phyloP scores from a whole-genome alignment of 2,329 filamentous ascomycete species.

The Trichoderma sp. region DNA sequence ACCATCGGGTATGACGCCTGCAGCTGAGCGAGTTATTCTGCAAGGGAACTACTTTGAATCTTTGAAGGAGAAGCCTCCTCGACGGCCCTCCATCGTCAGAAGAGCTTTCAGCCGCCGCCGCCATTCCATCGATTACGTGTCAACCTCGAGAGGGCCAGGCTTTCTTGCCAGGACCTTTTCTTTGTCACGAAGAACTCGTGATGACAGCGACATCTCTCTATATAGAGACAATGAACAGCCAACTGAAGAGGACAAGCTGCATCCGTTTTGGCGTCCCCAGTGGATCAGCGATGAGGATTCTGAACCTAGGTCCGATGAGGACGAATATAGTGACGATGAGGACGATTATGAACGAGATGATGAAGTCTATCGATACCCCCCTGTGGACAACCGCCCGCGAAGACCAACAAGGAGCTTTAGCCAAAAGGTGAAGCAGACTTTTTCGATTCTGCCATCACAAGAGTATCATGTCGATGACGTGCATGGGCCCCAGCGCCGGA shows the following conservation, averaged over 20 bases:
- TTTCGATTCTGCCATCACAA: slow-evolving; percentile 56
- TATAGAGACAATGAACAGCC: slow-evolving; percentile 46
- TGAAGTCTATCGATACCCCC: slow-evolving; percentile 45
- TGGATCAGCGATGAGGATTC: slow-evolving; percentile 37
- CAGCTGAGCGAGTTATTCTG: slow-evolving; percentile 49
- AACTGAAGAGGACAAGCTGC: slow-evolving; percentile 52
- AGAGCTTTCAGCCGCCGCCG: slow-evolving; percentile 52
- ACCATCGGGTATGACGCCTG: slow-evolving; percentile 57
- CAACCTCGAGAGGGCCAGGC: slow-evolving; percentile 40
- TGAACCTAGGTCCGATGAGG: slow-evolving; percentile 34
- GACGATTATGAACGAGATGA: slow-evolving; percentile 31
- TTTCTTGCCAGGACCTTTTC: slow-evolving; percentile 54
- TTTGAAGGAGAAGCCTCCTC: slow-evolving; percentile 43
- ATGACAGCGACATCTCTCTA: slow-evolving; percentile 30
- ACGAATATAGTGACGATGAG: slow-evolving; percentile 36
- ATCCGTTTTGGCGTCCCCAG: slow-evolving; percentile 61
- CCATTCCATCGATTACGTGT: slow-evolving; percentile 42
- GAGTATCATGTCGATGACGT: slow-evolving; percentile 35
- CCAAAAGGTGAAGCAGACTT: slow-evolving; percentile 54
- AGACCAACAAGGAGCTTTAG: slow-evolving; percentile 49
- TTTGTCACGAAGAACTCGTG: slow-evolving; percentile 41
- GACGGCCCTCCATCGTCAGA: slow-evolving; percentile 51
- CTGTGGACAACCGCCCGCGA: slow-evolving; percentile 47
- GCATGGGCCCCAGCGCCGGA: slow-evolving; percentile 50
- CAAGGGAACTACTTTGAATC: slow-evolving; percentile 55